These are phyloP conservation scores for Ogataea trehalophila DNA, from an alignment of 805 yeast genomes.

Conservation along the genomic window DNA sequence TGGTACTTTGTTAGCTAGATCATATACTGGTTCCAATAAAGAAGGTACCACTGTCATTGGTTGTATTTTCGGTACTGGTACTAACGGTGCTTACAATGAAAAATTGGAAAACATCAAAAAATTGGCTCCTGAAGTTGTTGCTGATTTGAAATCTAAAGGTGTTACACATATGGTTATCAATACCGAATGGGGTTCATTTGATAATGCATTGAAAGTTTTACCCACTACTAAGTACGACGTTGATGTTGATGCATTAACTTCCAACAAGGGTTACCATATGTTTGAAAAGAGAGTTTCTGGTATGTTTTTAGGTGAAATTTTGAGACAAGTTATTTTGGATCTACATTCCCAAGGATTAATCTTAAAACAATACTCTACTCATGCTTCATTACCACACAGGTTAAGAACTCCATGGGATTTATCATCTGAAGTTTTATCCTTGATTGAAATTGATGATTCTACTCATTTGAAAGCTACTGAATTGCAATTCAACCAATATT, in stretches of 20 bases:
- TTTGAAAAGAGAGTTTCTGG: constrained; percentile 92
- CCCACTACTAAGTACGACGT: constrained; percentile 79
- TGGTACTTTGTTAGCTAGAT: constrained; percentile 85
- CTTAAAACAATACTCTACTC: constrained; percentile 46
- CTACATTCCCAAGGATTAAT: constrained; percentile 54
- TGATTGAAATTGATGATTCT: constrained; percentile 81
- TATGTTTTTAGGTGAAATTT: constrained; percentile 87
- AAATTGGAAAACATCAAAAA: constrained; percentile 68
- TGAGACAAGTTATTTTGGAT: constrained; percentile 70
- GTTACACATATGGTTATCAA: constrained; percentile 77
- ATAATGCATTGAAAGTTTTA: constrained; percentile 67
- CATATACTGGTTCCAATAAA: constrained; percentile 64
- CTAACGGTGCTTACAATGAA: constrained; percentile 93
- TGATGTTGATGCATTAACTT: constrained; percentile 62
- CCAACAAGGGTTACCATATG: constrained; percentile 83
- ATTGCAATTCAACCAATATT: constrained; percentile 56
- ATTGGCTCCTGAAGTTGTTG: constrained; percentile 45
- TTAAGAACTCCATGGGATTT: constrained; percentile 72
- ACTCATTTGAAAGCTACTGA: constrained; percentile 67
- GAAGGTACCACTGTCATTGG: constrained; percentile 80
- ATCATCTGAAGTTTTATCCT: constrained; percentile 79
- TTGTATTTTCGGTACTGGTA: constrained; percentile 94
- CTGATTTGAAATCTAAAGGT: constrained; percentile 37
- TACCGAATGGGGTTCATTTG: constrained; percentile 98
- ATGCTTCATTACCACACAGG: constrained; percentile 51